Base-by-base conservation (phyloP, 345 rosid genomes). In the Gossypioides kirkii region DNA sequence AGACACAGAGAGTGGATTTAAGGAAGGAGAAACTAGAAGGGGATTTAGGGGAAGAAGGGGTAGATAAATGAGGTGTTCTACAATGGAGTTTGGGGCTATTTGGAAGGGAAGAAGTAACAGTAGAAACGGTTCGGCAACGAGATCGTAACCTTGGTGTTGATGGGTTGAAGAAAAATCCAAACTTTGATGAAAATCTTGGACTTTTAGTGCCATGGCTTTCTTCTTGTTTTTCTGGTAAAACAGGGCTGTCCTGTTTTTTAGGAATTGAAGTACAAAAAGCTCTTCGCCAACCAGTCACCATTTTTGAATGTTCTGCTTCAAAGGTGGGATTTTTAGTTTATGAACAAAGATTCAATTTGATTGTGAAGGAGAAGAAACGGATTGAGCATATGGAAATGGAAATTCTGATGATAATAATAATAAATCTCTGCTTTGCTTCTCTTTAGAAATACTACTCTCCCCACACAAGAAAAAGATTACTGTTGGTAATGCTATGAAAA, bases 201-300 rank as follows among this genome's bases (percentile, higher is more conserved):
- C 86, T 46, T 22, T 78, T 71, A 74, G 60, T 52, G 74, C 43
- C 66, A 60, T 38, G 74, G 69, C 41, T 74, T 32, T 73, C 47
- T 41, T 70, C 47, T 0, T 76, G 77, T 56, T 80, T 77, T 42
- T 81, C 86, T 41, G 79, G 26, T 13, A 67, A 50, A 46, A 75
- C 67, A 0, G 74, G 66, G 20, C 71, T 41, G 18, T 86, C 88
- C 71, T 73, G 83, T 47, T 88, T 87, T 77, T 83, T 93, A 41
- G 90, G 89, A 63, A 88, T 76, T 8, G 97, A 87, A 11, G 88
- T 88, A 76, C 97, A 89, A 74, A 93, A 93, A 42, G 97, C 91
- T 80, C 89, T 86, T 83, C 87, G 87, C 86, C 96, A 88, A 2
- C 91, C 91, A 25, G 82, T 86, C 76, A 91, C 95, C 98, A 93